Conservation (phyloP, 345 rosid genomes). For the Lepidium africanum region DNA sequence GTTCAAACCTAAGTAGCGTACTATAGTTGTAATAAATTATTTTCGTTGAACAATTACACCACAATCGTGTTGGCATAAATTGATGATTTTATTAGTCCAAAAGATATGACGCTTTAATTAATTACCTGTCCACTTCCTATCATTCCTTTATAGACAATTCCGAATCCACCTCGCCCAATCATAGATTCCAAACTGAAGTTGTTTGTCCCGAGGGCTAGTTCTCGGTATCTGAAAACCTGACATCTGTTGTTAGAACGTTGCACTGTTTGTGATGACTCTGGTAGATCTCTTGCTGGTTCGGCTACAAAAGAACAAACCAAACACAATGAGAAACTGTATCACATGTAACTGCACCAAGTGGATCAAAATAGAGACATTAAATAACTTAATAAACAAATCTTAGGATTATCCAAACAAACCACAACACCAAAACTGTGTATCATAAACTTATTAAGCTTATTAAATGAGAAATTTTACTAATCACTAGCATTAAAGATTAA, state of each 20-base stretch:
- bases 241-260: not conserved
- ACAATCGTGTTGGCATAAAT: not conserved
- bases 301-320: not conserved
- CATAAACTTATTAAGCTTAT: not conserved
- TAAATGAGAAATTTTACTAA: not conserved
- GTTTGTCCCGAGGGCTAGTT: conserved; percentile 58
- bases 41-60: no score
- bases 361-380: not conserved
- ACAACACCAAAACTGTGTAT: not conserved
- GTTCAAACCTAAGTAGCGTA: no score
- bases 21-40: no score
- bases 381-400: not conserved
- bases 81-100: not conserved
- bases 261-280: conserved; percentile 1
- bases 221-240: conserved; percentile 41
- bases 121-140: conserved; percentile 54
- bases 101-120: conserved; percentile 8
- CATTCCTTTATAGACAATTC: conserved; percentile 54
- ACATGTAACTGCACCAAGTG: not conserved
- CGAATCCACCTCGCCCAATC: conserved; percentile 83
- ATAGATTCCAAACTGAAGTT: conserved; percentile 38
- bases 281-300: not conserved
- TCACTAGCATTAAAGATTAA: not conserved
- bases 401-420: not conserved
- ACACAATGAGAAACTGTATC: not conserved